A percentile compares a stretch with the other conserved stretches of the same genome.
Conservation (phyloP, 2,329 filamentous ascomycete genomes). For the Metarhizium sp. region DNA sequence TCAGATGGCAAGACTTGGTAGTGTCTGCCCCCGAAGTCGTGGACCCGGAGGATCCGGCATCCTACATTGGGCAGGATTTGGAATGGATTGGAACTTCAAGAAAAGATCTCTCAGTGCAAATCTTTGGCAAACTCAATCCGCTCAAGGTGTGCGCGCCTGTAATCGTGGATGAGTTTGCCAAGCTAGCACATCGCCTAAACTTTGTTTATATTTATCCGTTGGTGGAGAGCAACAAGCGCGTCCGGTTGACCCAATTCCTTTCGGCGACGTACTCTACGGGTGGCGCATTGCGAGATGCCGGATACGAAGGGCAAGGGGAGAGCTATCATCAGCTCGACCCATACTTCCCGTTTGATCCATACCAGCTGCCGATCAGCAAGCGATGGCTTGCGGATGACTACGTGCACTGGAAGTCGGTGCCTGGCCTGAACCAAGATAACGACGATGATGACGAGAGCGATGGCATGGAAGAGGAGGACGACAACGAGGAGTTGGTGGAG, state of each 20-base stretch:
- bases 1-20: constrained; percentile 89
- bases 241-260: constrained; percentile 66
- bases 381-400: constrained; percentile 83
- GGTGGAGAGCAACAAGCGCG: constrained; percentile 84
- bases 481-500: constrained; percentile 33
- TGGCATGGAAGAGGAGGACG: constrained; percentile 35
- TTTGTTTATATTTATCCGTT: constrained; percentile 86
- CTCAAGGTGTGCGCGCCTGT: constrained; percentile 87
- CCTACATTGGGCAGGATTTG: constrained; percentile 61
- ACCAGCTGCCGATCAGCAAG: constrained; percentile 78
- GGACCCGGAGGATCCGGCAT: constrained; percentile 52
- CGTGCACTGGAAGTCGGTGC: constrained; percentile 67
- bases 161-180: constrained; percentile 87
- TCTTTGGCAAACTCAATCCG: constrained; percentile 85
- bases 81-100: constrained; percentile 69
- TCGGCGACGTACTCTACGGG: constrained; percentile 46
- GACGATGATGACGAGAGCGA: constrained; percentile 46
- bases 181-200: constrained; percentile 73
- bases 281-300: constrained; percentile 41
- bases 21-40: constrained; percentile 48
- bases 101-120: constrained; percentile 64
- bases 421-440: constrained; percentile 54
- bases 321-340: constrained; percentile 79
- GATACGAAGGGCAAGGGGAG: constrained; percentile 51
- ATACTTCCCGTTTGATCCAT: constrained; percentile 97